Evolutionary conservation across 176 grass and related monocot species (phyloP).

Genomic region (Thalia dealbata): DNA sequence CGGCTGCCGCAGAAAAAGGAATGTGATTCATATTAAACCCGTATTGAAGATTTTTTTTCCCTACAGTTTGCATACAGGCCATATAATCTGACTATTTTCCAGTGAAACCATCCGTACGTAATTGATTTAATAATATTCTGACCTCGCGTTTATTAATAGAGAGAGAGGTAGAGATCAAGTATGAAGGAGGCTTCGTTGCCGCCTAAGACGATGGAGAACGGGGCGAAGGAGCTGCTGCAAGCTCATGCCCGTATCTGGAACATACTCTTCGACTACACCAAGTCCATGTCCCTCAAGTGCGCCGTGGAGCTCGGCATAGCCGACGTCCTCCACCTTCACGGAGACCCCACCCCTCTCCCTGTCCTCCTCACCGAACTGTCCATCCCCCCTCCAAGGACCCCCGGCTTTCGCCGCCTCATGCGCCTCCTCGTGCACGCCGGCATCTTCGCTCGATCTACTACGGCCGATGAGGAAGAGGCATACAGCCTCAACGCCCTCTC

Average conservation of each 20-base stretch:
- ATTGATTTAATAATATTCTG: no score
- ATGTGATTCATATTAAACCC: no score
- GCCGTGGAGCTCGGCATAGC: conserved; percentile 54
- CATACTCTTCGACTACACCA: conserved; percentile 43
- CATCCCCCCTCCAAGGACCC: background rate
- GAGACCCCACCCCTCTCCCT: conserved; percentile 15
- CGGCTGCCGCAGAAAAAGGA: no score
- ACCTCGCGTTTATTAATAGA: no score
- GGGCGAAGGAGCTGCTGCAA: conserved; percentile 4
- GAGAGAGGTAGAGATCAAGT: no score
- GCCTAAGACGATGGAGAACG: no score
- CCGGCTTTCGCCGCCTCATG: conserved; percentile 21
- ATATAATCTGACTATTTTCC: no score
- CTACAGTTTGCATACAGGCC: no score
- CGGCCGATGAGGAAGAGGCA: background rate
- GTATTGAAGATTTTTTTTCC: no score
- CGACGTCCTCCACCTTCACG: conserved; percentile 30
- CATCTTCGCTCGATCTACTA: background rate
- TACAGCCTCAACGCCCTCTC: conserved; percentile 15
- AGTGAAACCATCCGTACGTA: no score
- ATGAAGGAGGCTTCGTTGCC: no score
- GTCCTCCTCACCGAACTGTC: background rate
- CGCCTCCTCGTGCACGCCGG: conserved; percentile 12
- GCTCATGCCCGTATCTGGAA: conserved; percentile 47
- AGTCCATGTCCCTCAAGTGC: conserved; percentile 56